These are phyloP conservation scores for Magnusiomyces magnusii DNA, from an alignment of 1,139 yeast species.

Conservation along the genomic window DNA sequence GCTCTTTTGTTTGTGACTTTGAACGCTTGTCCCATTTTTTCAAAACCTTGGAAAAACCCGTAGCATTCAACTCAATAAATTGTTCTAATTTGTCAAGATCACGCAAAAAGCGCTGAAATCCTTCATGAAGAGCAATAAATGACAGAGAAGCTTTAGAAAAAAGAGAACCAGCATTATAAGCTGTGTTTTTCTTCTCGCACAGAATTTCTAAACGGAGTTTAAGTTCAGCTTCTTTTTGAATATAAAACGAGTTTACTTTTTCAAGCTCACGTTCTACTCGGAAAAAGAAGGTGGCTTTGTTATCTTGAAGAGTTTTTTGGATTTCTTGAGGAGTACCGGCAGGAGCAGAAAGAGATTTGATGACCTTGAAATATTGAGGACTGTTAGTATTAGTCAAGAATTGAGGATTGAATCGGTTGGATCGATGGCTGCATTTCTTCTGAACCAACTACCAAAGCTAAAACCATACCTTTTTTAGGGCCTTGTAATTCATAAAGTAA, in stretches of 20 bases:
- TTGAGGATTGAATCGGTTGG: neutral
- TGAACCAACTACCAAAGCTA: neutral
- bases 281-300: constrained; percentile 90
- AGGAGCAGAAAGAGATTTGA: constrained; percentile 36
- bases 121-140: constrained; percentile 67
- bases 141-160: constrained; percentile 43
- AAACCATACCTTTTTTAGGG: constrained; percentile 54
- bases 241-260: constrained; percentile 81
- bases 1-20: constrained; percentile 87
- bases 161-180: constrained; percentile 39
- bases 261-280: constrained; percentile 89
- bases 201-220: constrained; percentile 71
- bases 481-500: constrained; percentile 90
- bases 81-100: constrained; percentile 85
- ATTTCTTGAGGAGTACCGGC: constrained; percentile 26
- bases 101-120: constrained; percentile 80
- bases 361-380: constrained; percentile 26
- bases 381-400: constrained; percentile 8
- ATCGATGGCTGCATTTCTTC: neutral
- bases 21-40: constrained; percentile 98
- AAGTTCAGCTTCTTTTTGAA: constrained; percentile 80
- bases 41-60: constrained; percentile 90
- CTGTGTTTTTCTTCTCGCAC: constrained; percentile 61
- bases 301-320: constrained; percentile 69
- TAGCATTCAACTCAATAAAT: constrained; percentile 87